Base-by-base conservation (phyloP, 140 eudicot species). In the Flaveria floridana region DNA sequence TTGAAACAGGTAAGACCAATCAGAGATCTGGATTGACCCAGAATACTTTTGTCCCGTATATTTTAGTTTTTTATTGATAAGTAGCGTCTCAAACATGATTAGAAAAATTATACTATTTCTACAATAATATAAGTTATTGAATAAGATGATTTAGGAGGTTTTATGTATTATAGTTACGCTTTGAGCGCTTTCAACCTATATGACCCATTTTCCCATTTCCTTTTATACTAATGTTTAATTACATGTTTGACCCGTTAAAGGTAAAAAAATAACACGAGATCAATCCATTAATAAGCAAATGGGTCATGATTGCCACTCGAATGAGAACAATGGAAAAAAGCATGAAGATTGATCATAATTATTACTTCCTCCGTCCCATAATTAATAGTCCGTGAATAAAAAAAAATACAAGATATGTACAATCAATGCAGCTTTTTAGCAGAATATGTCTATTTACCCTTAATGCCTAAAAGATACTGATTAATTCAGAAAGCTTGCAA, bases 301-400 rank as follows among this genome's bases (percentile, higher is more conserved):
- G 20, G 47, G 47, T 64, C 48, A 64, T 20, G 65, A 57, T 57
- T 57, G 65, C 15, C 34, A 25, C 44, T 62, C 44, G 4, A 62
- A 62, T 26, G 21, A 69, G 61, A 69, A 71, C 47, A 20, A 58
- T 30, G 47, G 23, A 39, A 55, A 72, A 13, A 72, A 55, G 55
- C 55, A 71, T 53, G 52, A 53, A 71, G 26, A 1, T 53, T 52
- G 48, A 70, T 50, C 75, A 51, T 51, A 14, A 19, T 18, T 72
- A 39, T 56, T 37, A 34, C n/a, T 63, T 15, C 47, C 47, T 61
- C 47, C 1, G 13, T 34, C 47, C 48, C 25, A 7, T 15, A 57
- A 62, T 6, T 7, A 34, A 6, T 30, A 6, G 14, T 16, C 50
- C 69, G n/a, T 30, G 25, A 64, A 34, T 13, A 30, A 64, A 20